Evolutionary conservation across 23 red algal species (phyloP), one percentile per base, ranked within the genome.

Genomic region (Agarophyton chilense): DNA sequence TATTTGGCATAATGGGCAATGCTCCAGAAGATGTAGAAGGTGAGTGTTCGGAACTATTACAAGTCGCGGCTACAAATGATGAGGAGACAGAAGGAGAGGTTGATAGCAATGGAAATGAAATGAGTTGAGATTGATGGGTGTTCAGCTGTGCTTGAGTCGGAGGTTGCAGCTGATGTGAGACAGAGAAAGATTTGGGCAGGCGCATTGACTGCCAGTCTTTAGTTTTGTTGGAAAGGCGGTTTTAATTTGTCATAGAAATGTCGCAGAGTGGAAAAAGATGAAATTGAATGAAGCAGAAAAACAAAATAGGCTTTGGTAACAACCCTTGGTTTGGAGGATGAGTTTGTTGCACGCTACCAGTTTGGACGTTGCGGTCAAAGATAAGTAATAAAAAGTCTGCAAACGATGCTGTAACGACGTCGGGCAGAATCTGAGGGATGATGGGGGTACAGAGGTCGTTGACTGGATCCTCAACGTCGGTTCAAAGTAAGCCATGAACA

Each of bases 311-410:
- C 54, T 22, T 40, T 53, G 16, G 63, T 87, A 64, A 87, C 51
- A 41, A 87, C 62, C 32, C 74, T 87, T 34, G 82, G 5, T 68
- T 39, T 26, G 64, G 26, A 1, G 64, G 43, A 28, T 74, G 52
- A 19, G 64, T 58, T 25, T 74, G 62, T 31, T 87, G 82, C 28
- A 87, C 82, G 9, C 64, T 87, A 2, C 54, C 47, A 24, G 64
- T 55, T 17, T 49, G 62, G 8, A 87, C 26, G 44, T 87, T 87
- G 43, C 43, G 62, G 49, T 87, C 82, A 10, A 42, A 22, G 13
- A 87, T 10, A 25, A 87, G 50, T 38, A 87, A 24, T 34, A 87
- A 36, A 74, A 73, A 87, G 67, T 87, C 82, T 74, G 82, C 82
- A 16, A 21, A 44, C 14, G 82, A 87, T 0, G 60, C 45, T 31